Evolutionary conservation across 108 stramenopile species (phyloP), one percentile per base, ranked within the genome.

Genomic region (Epipyxis sp.): DNA sequence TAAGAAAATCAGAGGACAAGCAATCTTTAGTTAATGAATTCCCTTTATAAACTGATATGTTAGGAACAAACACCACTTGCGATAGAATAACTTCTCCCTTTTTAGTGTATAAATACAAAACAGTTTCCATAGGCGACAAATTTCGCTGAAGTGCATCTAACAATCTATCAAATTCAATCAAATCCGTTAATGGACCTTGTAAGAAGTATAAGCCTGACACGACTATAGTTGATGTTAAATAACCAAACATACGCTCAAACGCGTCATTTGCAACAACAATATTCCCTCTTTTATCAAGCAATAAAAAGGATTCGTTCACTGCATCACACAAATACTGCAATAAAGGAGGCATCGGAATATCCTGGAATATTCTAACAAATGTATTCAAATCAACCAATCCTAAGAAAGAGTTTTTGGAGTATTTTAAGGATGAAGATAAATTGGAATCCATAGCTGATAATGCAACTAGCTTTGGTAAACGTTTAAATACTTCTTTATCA

Each of bases 211-310:
- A 65, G 3, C 35, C 35, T 29, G 3, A 32, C 20, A 16, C 25
- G 6, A 65, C 61, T 10, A 65, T 65, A 65, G 20, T 32, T 10
- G 35, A 16, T 6, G 6, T 29, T 6, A 10, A 6, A 37, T 65
- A 37, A 65, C 25, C 61, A 65, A 65, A 65, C 6, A 65, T 10
- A 13, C 13, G 13, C 3, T 13, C 13, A 16, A 16, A 65, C 10
- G 35, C 61, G 25, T 37, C 35, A 65, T 65, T 65, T 10, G 35
- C 61, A 10, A 37, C 35, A 29, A 65, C 61, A 65, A 65, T 65
- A 6, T 65, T 65, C 6, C 61, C 61, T 35, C 61, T 16, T 65
- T 37, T 29, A 65, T 65, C 61, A 6, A 32, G 20, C 25, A 65
- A 65, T 35, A 29, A 25, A 65, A 65, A 65, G 61, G 61, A 16